Percentiles rank a stretch among this genome's conserved stretches.
phyloP scores from a whole-genome alignment of 2,329 filamentous ascomycete genomes.

The Xylariaceae sp. region DNA sequence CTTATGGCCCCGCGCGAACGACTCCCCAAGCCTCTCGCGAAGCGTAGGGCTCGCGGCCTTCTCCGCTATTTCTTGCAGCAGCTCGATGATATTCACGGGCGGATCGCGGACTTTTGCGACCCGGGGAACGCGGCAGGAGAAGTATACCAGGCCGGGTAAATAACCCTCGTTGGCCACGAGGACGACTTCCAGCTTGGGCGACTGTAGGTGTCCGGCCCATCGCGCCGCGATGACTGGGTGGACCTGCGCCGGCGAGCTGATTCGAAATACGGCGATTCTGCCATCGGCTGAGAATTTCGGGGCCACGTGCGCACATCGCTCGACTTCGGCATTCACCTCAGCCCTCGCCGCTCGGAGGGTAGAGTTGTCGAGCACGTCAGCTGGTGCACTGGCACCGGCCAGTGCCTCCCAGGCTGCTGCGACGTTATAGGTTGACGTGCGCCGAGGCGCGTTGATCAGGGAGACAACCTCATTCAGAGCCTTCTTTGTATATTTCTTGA shows the following conservation, averaged over 20 bases:
- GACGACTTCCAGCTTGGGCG: conserved; percentile 57
- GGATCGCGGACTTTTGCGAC: conserved; percentile 50
- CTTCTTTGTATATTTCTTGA: conserved; percentile 60
- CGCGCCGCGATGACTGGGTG: conserved; percentile 65
- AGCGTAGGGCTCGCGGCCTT: conserved; percentile 37
- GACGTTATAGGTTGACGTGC: conserved; percentile 59
- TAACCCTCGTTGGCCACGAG: conserved; percentile 66
- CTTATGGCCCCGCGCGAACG: conserved; percentile 63
- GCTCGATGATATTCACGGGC: conserved; percentile 60
- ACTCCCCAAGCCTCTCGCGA: conserved; percentile 52
- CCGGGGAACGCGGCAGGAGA: conserved; percentile 60
- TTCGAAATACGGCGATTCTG: conserved; percentile 59
- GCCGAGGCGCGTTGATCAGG: conserved; percentile 60
- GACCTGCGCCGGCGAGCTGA: conserved; percentile 56
- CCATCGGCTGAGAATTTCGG: conserved; percentile 62
- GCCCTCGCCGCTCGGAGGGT: conserved; percentile 50
- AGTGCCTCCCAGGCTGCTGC: conserved; percentile 58
- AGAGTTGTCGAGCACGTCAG: conserved; percentile 46
- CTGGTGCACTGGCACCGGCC: conserved; percentile 46
- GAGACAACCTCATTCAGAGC: conserved; percentile 59
- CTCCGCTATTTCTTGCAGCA: conserved; percentile 49
- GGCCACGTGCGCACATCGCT: conserved; percentile 56
- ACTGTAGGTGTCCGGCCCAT: conserved; percentile 59
- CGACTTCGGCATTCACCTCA: conserved; percentile 59
- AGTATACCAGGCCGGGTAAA: conserved; percentile 59